Base-by-base conservation (phyloP, 768 basidiomycete species). In the Auriscalpium orientale region DNA sequence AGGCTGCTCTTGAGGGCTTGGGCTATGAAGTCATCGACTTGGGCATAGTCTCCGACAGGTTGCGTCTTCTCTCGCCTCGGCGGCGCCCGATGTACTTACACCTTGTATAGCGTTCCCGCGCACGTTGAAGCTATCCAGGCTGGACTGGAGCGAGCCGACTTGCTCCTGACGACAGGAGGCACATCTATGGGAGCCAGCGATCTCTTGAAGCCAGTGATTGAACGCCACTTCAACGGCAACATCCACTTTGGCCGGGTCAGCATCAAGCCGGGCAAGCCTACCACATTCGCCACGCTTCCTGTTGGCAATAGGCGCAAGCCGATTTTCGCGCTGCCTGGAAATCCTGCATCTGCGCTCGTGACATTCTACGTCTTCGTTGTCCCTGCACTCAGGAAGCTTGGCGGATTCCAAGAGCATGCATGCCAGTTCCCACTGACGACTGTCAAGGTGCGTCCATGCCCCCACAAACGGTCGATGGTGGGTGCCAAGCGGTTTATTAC, bases 141-240 rank as follows among this genome's bases (percentile, higher is more conserved):
- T 34, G 91, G 85, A 0, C 72, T 89, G 8, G 72, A 77, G 38
- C 64, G 67, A 18, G 87, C 89, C 0, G 92, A 95, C 64, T 68
- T 95, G 8, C 66, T 95, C 13, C 71, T 95, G 11, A 88, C 89
- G 1, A 95, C 92, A 1, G 92, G 92, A 11, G 92, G 92, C 4
- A 93, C 92, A 4, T 91, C 89, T 2, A 95, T 95, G 92, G 92
- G 92, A 0, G 79, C 91, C 2, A 84, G 83, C 1, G 92, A 95
- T 68, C 76, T 95, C 20, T 70, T 95, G 43, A 94, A 95, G 68
- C 92, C 92, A 1, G 81, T 93, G 56, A 86, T 95, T 55, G 92
- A 95, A 69, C 81, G 84, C 15, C 77, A 86, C 45, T 79, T 94
- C 54, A 67, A 74, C 16, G 92, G 91, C 0, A 85, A 77, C 8